These are phyloP conservation scores for Licmophora abbreviata DNA, from an alignment of 108 stramenopile species.

Conservation along the genomic window DNA sequence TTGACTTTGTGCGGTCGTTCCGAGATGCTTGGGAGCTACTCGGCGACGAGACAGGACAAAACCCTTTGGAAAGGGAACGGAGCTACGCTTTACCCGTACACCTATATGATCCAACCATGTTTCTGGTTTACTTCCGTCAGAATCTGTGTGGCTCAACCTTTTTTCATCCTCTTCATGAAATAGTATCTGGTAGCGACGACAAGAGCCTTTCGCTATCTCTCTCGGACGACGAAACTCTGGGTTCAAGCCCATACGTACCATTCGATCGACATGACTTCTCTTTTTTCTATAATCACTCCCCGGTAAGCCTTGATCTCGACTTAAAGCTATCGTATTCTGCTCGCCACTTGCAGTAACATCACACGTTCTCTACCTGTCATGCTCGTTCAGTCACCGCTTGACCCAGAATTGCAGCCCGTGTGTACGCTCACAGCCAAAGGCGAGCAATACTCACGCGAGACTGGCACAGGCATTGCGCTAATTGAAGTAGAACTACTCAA, in stretches of 20 bases:
- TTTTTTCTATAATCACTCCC: constrained; percentile 38
- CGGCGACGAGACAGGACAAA: constrained; percentile 23
- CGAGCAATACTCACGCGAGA: constrained; percentile 33
- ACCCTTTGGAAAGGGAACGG: constrained; percentile 7
- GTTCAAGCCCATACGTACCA: constrained; percentile 1
- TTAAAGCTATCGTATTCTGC: too few species aligned
- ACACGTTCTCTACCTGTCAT: too few species aligned
- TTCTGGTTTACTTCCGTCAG: constrained; percentile 62
- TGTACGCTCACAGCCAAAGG: constrained; percentile 68
- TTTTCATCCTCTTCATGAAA: constrained; percentile 49
- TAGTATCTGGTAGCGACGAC: too few species aligned
- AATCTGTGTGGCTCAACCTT: constrained; percentile 67
- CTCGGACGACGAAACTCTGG: constrained; percentile 6
- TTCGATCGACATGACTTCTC: constrained; percentile 25
- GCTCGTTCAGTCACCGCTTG: too few species aligned
- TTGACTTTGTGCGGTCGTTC: constrained; percentile 54
- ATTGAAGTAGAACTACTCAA: constrained; percentile 40
- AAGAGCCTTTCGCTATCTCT: constrained; percentile 4
- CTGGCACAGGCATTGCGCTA: constrained; percentile 58
- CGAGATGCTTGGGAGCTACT: constrained; percentile 31
- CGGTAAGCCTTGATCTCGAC: constrained; percentile 27
- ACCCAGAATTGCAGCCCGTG: constrained; percentile 53
- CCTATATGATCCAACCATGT: constrained; percentile 50
- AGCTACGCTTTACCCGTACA: constrained; percentile 43
- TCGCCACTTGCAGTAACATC: too few species aligned